Evolutionary conservation across 495 filamentous ascomycete genomes (phyloP), one percentile per base, ranked within the genome.

Genomic region (Bryoglossum gracile): DNA sequence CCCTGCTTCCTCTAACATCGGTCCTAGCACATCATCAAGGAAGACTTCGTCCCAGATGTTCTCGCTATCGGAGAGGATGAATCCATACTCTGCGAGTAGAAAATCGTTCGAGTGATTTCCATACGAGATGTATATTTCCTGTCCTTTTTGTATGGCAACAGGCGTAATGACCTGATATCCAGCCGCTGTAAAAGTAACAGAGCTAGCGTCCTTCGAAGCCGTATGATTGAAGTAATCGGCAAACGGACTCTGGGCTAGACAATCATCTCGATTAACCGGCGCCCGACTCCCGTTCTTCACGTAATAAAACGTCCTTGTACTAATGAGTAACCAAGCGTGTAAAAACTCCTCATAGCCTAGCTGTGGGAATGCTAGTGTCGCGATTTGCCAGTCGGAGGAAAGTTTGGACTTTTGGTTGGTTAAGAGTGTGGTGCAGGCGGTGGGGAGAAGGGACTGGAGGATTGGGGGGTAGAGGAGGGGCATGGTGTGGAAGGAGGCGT

Each of bases 181-280:
- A 0, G 24, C 3, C n/a, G 30, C n/a, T 22, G 42, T 45, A 39
- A 47, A 60, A 13, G 46, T 10, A 2, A 61, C 61, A 4, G 28
- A 18, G 43, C 59, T 64, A 36, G 65, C 57, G 37, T 57, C 59
- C 1, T 30, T 14, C 19, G 44, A 30, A 58, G 77, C 70, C 1
- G 78, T 70, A 1, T 88, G 84, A 58, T 88, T 87, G 61, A 87
- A 84, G 53, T 80, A 81, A 65, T 88, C 84, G 11, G 80, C 71
- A 58, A 86, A 82, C 0, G 84, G 84, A 59, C 75, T 68, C 57
- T 87, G 62, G 3, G 78, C 84, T 48, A 57, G 37, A 34, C 78
- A 74, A 57, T 85, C 82, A 62, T 81, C 77, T 5, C 63, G 65
- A 14, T 44, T 32, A 8, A 26, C n/a, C 0, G 46, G 58, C 19